Evolutionary conservation across 2,329 filamentous ascomycete species (phyloP), one percentile per base, ranked within the genome.

Genomic region (Monosporascus sp.): DNA sequence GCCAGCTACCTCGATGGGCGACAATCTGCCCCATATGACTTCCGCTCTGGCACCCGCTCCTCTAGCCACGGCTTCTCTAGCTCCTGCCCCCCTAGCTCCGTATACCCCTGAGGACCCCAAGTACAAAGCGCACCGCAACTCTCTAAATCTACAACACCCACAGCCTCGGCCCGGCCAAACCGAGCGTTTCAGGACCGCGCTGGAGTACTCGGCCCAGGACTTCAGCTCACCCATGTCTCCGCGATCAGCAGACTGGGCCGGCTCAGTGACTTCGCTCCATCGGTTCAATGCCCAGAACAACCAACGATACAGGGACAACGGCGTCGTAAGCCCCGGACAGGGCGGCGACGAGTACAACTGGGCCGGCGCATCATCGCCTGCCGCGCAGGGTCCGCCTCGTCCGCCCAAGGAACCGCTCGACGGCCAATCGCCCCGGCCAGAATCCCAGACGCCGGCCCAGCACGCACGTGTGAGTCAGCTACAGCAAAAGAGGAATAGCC

Each of bases 121-220:
- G 69, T 92, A 92, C 69, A 86, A 88, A 68, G 88, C 87, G 52
- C 87, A 92, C 67, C 85, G 89, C 60, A 89, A 92, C 71, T 91
- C 88, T 25, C 69, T 92, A 52, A 90, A 90, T 62, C 74, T 93
- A 39, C 84, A 90, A 65, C 89, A 93, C 68, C 89, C 89, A 6
- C 88, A 92, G 67, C 89, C 89, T 8, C 78, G 87, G 27, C 84
- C 82, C 18, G 88, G 88, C 0, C 84, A 88, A 52, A 89, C 85
- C 1, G 83, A 87, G 65, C 84, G 85, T 25, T 89, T 90, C 69
- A 84, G 88, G 61, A 87, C 82, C 25, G 82, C 86, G 1, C 76
- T 92, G 20, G 89, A 93, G 71, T 82, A 79, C 8, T 85, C 88
- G 55, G 89, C 88, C 3, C 80, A 86, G 51, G 80, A 85, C 52